A percentile compares a stretch with the other conserved stretches of the same genome.
phyloP scores from a whole-genome alignment of 2,329 filamentous ascomycete genomes.

The Didymella pomorum region DNA sequence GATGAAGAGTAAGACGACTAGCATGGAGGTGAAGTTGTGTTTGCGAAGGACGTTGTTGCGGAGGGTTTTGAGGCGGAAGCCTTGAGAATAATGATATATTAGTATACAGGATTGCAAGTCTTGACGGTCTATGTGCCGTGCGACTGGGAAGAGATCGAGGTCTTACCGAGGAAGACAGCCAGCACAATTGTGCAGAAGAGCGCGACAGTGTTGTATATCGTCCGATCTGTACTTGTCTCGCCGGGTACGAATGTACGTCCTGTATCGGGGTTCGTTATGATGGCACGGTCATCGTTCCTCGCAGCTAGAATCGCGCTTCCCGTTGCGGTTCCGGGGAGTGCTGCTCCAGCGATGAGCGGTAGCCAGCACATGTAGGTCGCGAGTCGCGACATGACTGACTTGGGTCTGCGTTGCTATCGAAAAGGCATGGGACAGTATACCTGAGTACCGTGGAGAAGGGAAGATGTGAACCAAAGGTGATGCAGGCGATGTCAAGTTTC shows the following conservation, averaged over 20 bases:
- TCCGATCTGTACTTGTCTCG: conserved; percentile 21
- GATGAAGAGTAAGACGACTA: conserved; percentile 12
- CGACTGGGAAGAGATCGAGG: too few species aligned
- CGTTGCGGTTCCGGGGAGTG: neutral
- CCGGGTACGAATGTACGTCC: conserved; percentile 20
- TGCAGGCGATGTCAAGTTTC: conserved; percentile 4
- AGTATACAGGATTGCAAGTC: neutral
- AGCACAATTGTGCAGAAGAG: conserved; percentile 22
- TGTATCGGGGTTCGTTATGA: conserved; percentile 22
- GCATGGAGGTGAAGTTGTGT: conserved; percentile 22
- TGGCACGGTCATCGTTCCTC: conserved; percentile 15
- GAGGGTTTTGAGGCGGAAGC: conserved; percentile 23
- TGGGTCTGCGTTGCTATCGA: neutral
- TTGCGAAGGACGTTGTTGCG: conserved; percentile 25
- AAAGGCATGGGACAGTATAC: neutral
- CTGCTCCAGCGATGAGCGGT: conserved; percentile 4
- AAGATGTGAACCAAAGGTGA: neutral
- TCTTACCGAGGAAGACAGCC: conserved; percentile 21
- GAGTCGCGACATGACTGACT: conserved; percentile 8
- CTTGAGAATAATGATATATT: conserved; percentile 10
- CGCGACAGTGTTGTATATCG: conserved; percentile 22
- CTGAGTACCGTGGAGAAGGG: neutral
- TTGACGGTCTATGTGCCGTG: neutral
- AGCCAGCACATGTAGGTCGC: conserved; percentile 6
- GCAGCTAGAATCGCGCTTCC: neutral